Evolutionary conservation across 805 yeast species (phyloP), one percentile per base, ranked within the genome.

Genomic region (Yarrowia alimentaria): DNA sequence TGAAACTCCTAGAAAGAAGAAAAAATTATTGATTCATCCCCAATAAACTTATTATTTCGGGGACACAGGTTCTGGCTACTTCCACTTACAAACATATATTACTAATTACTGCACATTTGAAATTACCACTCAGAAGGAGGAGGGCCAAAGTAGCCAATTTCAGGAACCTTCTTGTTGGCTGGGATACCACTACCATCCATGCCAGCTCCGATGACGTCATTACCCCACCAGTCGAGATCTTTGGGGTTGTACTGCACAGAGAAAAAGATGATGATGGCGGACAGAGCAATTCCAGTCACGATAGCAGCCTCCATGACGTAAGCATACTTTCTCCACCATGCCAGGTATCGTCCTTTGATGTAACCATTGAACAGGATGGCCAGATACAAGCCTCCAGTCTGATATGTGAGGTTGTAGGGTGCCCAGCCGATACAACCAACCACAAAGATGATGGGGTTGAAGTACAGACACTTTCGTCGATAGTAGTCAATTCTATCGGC

Each of bases 281-380:
- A 29, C 43, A 37, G 43, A 7, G 43, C 43, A n/a, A 37, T 37
- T 14, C 43, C 43, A 9, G 43, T 37, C 21, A 37, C 43, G n/a
- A 37, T 37, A 37, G 43, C 43, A 8, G 43, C 43, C 43, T 37
- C 43, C 43, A 37, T 37, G 6, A 37, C 43, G 43, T 37, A 37
- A 21, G 43, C 43, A 9, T 37, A 37, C 43, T 37, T 37, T 24
- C 30, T 37, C 43, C 43, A 37, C 43, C 43, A 37, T 8, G 43
- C 43, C 16, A 24, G 30, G 43, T 37, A 37, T 25, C 43, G 20
- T 21, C 43, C n/a, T 30, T 37, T 37, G 43, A 37, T 24, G 43
- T 37, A 37, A n/a, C 43, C 43, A 16, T 37, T 37, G 30, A 37
- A 37, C 22, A 37, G 30, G 5, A 37, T 18, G 19, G 43, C 43